Conservation (phyloP, 345 rosid genomes). For the Citrus sinensis region DVS_A1.0 CM039164.1:5030501-5031000, state of each 20-base stretch:
- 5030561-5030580: neutral
- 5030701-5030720: conserved; percentile 47
- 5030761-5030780: conserved; percentile 88
- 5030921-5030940: neutral
- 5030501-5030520: neutral
- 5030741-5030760: conserved; percentile 81
- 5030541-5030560: neutral
- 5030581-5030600: neutral
- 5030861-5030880: neutral
- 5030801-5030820: conserved; percentile 20
- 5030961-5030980: too few species aligned
- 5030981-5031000: neutral
- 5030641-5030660: conserved; percentile 91
- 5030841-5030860: neutral
- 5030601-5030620: conserved; percentile 36
- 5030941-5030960: neutral
- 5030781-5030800: conserved; percentile 92
- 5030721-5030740: conserved; percentile 61
- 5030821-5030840: neutral
- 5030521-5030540: neutral
- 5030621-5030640: conserved; percentile 82
- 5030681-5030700: conserved; percentile 69
- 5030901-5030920: neutral
- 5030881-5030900: neutral
- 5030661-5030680: conserved; percentile 80